These are phyloP conservation scores for Camelina sativa DNA, from an alignment of 345 rosid genomes.

Conservation along the genomic window DNA sequence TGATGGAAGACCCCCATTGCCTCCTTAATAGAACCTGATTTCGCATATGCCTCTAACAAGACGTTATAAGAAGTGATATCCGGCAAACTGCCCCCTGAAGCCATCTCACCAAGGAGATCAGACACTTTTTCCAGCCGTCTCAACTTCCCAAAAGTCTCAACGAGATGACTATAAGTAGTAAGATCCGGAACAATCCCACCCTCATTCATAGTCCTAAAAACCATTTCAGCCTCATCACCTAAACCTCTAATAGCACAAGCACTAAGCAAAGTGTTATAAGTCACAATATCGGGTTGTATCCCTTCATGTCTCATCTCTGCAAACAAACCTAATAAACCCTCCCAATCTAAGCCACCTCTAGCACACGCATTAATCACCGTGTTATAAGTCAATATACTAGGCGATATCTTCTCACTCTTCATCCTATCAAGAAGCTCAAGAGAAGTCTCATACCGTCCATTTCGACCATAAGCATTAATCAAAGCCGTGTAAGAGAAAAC, in stretches of 20 bases:
- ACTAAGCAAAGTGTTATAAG: constrained; percentile 85
- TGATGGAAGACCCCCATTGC: constrained; percentile 83
- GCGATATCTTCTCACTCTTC: constrained; percentile 78
- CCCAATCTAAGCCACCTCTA: constrained; percentile 94
- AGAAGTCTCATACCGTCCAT: constrained; percentile 71
- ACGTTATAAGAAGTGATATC: constrained; percentile 83
- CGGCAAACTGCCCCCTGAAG: constrained; percentile 74
- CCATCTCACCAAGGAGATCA: constrained; percentile 80
- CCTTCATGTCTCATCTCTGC: constrained; percentile 98
- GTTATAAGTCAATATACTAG: constrained; percentile 87
- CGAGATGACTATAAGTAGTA: constrained; percentile 72
- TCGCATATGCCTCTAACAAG: constrained; percentile 79
- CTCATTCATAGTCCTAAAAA: constrained; percentile 91
- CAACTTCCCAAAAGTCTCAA: constrained; percentile 77
- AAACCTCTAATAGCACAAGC: constrained; percentile 89
- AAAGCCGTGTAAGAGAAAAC: constrained; percentile 89
- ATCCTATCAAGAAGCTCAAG: constrained; percentile 80
- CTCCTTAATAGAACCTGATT: constrained; percentile 70
- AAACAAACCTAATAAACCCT: constrained; percentile 83
- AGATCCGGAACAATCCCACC: constrained; percentile 90
- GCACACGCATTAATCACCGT: constrained; percentile 90
- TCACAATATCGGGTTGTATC: constrained; percentile 82
- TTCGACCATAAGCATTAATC: constrained; percentile 88
- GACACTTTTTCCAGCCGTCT: constrained; percentile 69
- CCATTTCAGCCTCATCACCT: constrained; percentile 94